Evolutionary conservation across 257 asterid genomes (phyloP), one percentile per base, ranked within the genome.

Genomic region (Penstemon newberryi): DNA sequence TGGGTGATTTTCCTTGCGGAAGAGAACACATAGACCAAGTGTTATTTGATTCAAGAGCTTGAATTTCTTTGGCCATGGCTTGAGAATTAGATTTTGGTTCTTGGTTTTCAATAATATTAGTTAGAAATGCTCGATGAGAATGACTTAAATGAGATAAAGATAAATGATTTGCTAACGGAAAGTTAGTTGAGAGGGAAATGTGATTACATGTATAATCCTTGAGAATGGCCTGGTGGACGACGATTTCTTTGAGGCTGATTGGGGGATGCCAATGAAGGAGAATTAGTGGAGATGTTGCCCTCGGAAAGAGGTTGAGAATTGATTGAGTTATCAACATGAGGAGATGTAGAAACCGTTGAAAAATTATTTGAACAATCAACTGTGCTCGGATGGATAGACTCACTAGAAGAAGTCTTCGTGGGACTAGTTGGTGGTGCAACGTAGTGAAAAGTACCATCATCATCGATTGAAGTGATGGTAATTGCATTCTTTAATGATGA

Each of bases 1-100:
- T 18, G 0, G 51, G 60, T 50, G 7, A 53, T 15, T 53, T 53
- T 53, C 33, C 58, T 11, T 53, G 2, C 5, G 3, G 71, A 19
- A 66, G 62, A 3, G 46, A 9, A 5, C 4, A 7, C 4, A 50
- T 0, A 8, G 6, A 8, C 62, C 51, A 66, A 12, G 18, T 15
- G 18, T 15, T 15, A 62, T 66, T 51, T 11, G n/a, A 8, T 54
- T 66, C 53, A 1, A 66, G 63, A 38, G 71, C 62, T 10, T 66
- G 5, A 36, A 66, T 54, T 50, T 66, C 63, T 7, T 56, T 54
- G 1, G 40, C 1, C 43, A 6, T 37, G 9, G 70, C 45, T 15
- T 25, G 54, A 10, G 40, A 25, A 47, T 15, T 46, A 46, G 46
- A 46, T 10, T 15, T 8, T 6, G 44, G 56, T 33, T 46, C 44